These are phyloP conservation scores for Thraustochytrium sp. DNA, from an alignment of 352 stramenopile species.

Conservation along the genomic window DNA sequence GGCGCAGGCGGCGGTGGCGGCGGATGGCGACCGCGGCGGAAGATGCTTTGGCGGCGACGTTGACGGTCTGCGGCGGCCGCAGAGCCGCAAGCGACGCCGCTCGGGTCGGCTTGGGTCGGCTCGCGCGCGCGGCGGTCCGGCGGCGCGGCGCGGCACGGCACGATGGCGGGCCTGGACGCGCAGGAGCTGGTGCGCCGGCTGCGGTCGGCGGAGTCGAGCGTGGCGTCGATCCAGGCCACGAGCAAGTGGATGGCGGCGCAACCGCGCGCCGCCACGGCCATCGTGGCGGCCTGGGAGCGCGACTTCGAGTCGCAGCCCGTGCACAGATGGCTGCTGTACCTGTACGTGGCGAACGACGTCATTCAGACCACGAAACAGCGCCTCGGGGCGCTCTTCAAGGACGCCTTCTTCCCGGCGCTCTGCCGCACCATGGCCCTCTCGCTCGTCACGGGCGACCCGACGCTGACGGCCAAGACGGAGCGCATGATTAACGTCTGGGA, in stretches of 20 bases:
- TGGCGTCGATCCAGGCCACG: not conserved
- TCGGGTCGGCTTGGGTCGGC: too few relatives aligned
- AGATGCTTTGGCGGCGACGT: too few relatives aligned
- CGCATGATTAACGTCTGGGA: constrained; percentile 23
- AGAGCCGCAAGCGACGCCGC: too few relatives aligned
- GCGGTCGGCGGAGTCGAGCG: not conserved
- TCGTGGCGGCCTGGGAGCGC: not conserved
- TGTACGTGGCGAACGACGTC: constrained; percentile 39
- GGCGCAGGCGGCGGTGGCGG: too few relatives aligned
- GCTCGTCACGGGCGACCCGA: not conserved
- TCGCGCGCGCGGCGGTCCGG: too few relatives aligned
- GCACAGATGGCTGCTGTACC: not conserved
- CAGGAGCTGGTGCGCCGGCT: not conserved
- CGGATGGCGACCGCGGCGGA: too few relatives aligned
- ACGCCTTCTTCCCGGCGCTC: not conserved
- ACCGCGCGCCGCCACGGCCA: not conserved
- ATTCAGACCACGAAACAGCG: constrained; percentile 4
- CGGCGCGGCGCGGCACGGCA: not conserved
- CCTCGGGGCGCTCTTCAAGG: not conserved
- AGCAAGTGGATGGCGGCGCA: constrained; percentile 1
- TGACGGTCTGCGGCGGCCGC: too few relatives aligned
- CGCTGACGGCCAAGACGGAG: not conserved
- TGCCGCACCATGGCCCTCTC: not conserved
- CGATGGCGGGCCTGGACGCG: not conserved
- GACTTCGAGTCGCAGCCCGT: not conserved